phyloP scores from a whole-genome alignment of 2,329 filamentous ascomycete species.

The Remersonia thermophila region DNA sequence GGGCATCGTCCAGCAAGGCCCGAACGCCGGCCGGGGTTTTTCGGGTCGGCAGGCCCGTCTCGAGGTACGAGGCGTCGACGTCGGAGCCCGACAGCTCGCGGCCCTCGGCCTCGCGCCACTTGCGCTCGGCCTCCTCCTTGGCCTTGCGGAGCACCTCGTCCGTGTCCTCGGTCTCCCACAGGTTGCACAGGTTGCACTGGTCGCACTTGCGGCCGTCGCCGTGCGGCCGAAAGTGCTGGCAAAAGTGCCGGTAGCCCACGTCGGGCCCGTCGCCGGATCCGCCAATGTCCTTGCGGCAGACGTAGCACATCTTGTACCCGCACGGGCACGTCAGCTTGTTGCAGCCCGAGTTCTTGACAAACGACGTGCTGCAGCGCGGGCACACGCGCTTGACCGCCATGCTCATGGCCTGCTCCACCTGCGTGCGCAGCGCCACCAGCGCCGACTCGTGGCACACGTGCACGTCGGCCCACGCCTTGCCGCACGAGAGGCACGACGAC shows the following conservation, averaged over 20 bases:
- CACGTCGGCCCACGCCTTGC: constrained; percentile 73
- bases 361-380: constrained; percentile 78
- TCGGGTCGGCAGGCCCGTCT: constrained; percentile 30
- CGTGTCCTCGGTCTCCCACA: constrained; percentile 64
- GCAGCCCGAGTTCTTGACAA: constrained; percentile 87
- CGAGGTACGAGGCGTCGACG: constrained; percentile 43
- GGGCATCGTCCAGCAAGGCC: constrained; percentile 16
- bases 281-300: constrained; percentile 68
- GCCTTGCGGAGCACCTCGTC: constrained; percentile 57
- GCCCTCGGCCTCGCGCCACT: constrained; percentile 56
- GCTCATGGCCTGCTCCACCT: constrained; percentile 87
- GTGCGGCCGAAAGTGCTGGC: constrained; percentile 81
- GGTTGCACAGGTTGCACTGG: constrained; percentile 70
- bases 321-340: constrained; percentile 95
- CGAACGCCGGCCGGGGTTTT: constrained; percentile 10
- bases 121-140: constrained; percentile 56
- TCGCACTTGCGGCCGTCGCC: constrained; percentile 59
- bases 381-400: constrained; percentile 91
- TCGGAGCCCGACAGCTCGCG: constrained; percentile 35
- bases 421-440: constrained; percentile 68
- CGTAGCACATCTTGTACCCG: constrained; percentile 96
- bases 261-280: constrained; percentile 30
- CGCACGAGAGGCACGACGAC: constrained; percentile 69
- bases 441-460: constrained; percentile 84
- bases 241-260: constrained; percentile 88